Conservation (phyloP, 805 yeast genomes). For the Yamadazyma sp. region DNA sequence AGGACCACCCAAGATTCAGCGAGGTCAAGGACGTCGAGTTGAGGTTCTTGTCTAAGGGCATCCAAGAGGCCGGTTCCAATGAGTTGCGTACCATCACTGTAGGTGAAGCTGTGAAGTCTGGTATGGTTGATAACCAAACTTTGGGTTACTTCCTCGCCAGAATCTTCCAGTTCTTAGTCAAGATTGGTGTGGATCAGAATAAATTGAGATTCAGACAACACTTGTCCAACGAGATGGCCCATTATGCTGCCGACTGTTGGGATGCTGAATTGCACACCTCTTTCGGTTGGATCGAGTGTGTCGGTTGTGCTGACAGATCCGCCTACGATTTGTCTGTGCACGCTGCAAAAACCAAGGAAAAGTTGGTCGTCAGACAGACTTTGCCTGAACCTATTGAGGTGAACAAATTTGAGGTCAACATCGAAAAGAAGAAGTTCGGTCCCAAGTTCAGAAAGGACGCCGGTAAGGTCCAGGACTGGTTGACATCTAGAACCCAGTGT, state of each 20-base stretch:
- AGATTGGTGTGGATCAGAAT: slow-evolving; percentile 84
- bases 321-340: slow-evolving; percentile 97
- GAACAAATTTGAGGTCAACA: slow-evolving; percentile 78
- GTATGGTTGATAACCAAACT: slow-evolving; percentile 94
- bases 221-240: slow-evolving; percentile 99
- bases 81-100: slow-evolving; percentile 61
- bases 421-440: slow-evolving; percentile 95
- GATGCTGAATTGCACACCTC: slow-evolving; percentile 96
- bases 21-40: slow-evolving; percentile 73
- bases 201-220: slow-evolving; percentile 97
- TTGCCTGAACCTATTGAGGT: slow-evolving; percentile 81
- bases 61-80: slow-evolving; percentile 85
- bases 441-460: slow-evolving; percentile 98
- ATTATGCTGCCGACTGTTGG: slow-evolving; percentile 99
- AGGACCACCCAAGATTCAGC: slow-evolving; percentile 75
- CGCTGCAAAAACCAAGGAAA: slow-evolving; percentile 91
- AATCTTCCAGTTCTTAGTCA: slow-evolving; percentile 77
- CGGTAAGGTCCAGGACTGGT: slow-evolving; percentile 82
- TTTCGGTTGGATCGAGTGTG: slow-evolving; percentile 99
- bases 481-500: slow-evolving; percentile 73
- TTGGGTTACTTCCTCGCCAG: slow-evolving; percentile 96
- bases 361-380: slow-evolving; percentile 89
- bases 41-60: slow-evolving; percentile 78
- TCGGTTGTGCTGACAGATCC: slow-evolving; percentile 99
- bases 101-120: slow-evolving; percentile 86